Conservation (phyloP, 2,329 filamentous ascomycete species). For the Arthrobotrys sphaeroides region DNA sequence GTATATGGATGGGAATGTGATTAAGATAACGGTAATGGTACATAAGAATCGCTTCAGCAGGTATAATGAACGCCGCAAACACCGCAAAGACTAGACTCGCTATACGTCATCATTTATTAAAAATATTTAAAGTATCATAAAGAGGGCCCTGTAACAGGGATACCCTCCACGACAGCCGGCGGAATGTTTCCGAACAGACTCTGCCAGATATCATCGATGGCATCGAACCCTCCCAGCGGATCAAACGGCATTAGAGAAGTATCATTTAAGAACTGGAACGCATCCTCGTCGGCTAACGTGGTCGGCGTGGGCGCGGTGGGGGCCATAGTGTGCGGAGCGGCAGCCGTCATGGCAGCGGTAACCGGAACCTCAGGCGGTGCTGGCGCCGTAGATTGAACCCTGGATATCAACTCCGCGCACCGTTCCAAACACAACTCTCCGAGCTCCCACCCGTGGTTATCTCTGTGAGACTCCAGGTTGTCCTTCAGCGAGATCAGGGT, state of each 20-base stretch:
- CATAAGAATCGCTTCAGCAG: neutral
- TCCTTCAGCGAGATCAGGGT: slow-evolving; percentile 43
- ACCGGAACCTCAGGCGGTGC: neutral
- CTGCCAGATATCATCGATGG: slow-evolving; percentile 51
- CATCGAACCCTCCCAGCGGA: slow-evolving; percentile 49
- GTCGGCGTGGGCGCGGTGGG: neutral
- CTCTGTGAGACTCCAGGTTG: slow-evolving; percentile 34
- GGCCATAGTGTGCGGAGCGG: too few relatives aligned
- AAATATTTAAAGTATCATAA: neutral
- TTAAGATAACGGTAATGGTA: neutral
- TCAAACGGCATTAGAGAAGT: slow-evolving; percentile 48
- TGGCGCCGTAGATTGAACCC: slow-evolving; percentile 26
- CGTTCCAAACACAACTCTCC: slow-evolving; percentile 45
- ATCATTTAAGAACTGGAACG: slow-evolving; percentile 44
- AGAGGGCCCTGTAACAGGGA: neutral
- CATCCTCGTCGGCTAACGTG: slow-evolving; percentile 33
- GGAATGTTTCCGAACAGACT: slow-evolving; percentile 44
- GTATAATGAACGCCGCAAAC: neutral
- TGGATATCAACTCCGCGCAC: slow-evolving; percentile 44
- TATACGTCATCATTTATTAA: too few relatives aligned
- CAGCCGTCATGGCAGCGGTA: neutral
- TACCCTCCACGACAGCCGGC: slow-evolving; percentile 11
- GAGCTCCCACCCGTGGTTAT: slow-evolving; percentile 42
- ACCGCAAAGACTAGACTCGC: neutral
- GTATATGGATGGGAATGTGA: neutral